Percentiles rank a stretch among this genome's conserved stretches.
Conservation (phyloP, 345 rosid species). For the Ceriops tagal region DNA sequence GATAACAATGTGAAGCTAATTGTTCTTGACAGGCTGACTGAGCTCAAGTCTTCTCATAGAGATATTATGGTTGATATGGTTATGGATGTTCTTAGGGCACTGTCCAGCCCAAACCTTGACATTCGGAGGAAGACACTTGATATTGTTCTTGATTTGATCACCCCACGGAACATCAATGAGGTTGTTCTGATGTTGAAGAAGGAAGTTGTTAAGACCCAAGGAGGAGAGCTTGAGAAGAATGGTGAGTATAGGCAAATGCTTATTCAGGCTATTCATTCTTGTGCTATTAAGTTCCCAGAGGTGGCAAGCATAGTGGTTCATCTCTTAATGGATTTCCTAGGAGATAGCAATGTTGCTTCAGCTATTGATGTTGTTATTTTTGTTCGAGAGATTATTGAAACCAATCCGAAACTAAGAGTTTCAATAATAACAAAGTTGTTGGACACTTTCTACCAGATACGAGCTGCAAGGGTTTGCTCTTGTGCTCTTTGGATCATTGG, state of each 20-base stretch:
- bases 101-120: conserved; percentile 80
- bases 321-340: conserved; percentile 85
- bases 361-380: conserved; percentile 74
- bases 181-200: conserved; percentile 77
- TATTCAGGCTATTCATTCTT: conserved; percentile 85
- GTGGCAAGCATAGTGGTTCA: conserved; percentile 95
- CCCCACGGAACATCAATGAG: conserved; percentile 71
- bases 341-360: conserved; percentile 84
- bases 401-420: conserved; percentile 76
- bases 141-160: conserved; percentile 72
- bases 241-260: conserved; percentile 93
- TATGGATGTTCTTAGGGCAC: conserved; percentile 93
- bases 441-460: conserved; percentile 87
- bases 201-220: conserved; percentile 88
- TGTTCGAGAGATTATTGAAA: conserved; percentile 83
- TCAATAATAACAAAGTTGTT: conserved; percentile 79
- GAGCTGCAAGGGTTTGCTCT: conserved; percentile 80
- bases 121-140: conserved; percentile 81
- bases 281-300: conserved; percentile 88
- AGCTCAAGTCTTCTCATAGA: conserved; percentile 63
- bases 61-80: conserved; percentile 84
- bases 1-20: conserved; percentile 91
- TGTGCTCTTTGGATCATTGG: conserved; percentile 94
- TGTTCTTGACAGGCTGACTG: conserved; percentile 74
- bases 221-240: conserved; percentile 86